Conservation (phyloP, 257 asterid genomes). For the Capsicum baccatum region DNA sequence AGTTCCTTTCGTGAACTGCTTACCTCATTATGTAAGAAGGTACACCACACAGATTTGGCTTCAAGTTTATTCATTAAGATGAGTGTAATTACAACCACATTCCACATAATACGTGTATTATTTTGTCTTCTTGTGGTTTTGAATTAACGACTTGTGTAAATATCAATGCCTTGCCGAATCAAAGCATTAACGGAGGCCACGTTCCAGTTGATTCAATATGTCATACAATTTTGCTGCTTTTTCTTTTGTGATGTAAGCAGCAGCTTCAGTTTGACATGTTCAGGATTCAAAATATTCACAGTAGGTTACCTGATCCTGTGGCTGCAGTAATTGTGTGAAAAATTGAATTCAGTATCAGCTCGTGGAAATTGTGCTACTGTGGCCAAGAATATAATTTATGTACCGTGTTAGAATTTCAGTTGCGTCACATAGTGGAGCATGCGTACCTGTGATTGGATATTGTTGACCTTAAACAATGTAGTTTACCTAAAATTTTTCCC, state of each 20-base stretch:
- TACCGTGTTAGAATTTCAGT: not conserved
- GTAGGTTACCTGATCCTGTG: conserved; percentile 21
- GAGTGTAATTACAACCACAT: not conserved
- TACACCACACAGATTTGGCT: conserved; percentile 4
- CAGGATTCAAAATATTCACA: not conserved
- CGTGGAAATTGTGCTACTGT: not conserved
- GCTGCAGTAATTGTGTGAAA: not conserved
- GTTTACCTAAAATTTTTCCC: not conserved
- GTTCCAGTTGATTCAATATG: conserved; percentile 1
- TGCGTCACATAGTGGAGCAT: not conserved
- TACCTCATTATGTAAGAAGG: not conserved
- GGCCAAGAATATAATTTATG: not conserved
- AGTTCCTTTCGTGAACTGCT: not conserved
- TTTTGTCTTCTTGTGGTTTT: not conserved
- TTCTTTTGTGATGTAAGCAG: conserved; percentile 22
- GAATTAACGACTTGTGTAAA: not conserved
- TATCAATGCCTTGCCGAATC: not conserved
- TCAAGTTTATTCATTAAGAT: not conserved
- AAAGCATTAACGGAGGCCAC: not conserved
- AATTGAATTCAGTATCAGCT: not conserved
- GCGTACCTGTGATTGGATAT: not conserved
- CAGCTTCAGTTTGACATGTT: not conserved
- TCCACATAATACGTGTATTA: not conserved
- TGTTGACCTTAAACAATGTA: not conserved
- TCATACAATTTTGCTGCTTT: conserved; percentile 20